Evolutionary conservation across 768 basidiomycete genomes (phyloP).

Genomic region (Auriscalpium vulgare): DNA sequence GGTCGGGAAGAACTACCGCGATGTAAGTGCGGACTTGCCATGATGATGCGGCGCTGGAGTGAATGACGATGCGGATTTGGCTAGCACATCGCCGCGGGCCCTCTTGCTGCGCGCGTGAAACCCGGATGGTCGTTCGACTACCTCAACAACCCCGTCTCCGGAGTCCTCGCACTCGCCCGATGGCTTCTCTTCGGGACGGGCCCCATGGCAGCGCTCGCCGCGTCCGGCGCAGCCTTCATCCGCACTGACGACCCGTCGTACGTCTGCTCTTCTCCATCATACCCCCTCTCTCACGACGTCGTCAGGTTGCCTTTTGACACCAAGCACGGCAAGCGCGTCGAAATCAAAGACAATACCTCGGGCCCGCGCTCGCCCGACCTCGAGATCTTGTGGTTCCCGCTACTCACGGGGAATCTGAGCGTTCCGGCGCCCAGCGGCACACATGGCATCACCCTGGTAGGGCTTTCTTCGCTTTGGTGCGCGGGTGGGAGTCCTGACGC

Average conservation of each 20-base stretch:
- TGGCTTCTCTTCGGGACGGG: constrained; percentile 6
- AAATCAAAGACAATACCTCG: constrained; percentile 3
- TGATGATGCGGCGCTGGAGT: neutral
- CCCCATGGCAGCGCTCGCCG: constrained; percentile 4
- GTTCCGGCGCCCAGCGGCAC: constrained; percentile 2
- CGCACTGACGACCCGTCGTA: constrained; percentile 10
- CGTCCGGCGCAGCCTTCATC: constrained; percentile 10
- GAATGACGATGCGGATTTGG: no score
- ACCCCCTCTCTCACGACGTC: no score
- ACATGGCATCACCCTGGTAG: constrained; percentile 6
- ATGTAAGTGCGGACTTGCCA: neutral
- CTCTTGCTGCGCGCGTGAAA: constrained; percentile 5
- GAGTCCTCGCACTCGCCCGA: constrained; percentile 1
- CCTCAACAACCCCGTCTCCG: constrained; percentile 6
- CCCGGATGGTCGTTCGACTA: constrained; percentile 12
- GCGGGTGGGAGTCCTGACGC: neutral
- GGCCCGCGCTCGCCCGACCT: constrained; percentile 10
- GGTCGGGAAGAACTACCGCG: neutral
- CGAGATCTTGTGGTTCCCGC: constrained; percentile 7
- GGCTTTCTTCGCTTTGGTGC: neutral
- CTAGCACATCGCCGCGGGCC: constrained; percentile 1
- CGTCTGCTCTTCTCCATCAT: neutral
- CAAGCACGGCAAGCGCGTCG: neutral
- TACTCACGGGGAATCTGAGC: constrained; percentile 1
- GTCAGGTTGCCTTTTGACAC: neutral